These are phyloP conservation scores for Aaosphaeria arxii DNA, from an alignment of 2,329 filamentous ascomycete species.

Conservation along the genomic window DNA sequence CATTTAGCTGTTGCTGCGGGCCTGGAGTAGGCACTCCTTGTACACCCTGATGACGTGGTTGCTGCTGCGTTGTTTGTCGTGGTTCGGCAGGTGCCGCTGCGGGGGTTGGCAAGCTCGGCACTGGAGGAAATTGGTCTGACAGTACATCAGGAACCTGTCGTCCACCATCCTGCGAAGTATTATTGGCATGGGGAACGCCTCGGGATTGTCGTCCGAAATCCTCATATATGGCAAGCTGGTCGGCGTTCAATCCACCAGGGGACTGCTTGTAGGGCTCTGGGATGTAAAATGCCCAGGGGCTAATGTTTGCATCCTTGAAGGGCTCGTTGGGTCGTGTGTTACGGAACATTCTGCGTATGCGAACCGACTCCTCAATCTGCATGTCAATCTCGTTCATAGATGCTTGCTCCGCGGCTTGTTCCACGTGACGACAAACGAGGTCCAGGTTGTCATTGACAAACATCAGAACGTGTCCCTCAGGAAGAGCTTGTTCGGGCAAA, in stretches of 20 bases:
- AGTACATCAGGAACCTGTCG: constrained; percentile 62
- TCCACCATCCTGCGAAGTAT: constrained; percentile 55
- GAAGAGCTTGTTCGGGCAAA: constrained; percentile 67
- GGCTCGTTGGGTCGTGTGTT: constrained; percentile 74
- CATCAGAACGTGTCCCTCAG: constrained; percentile 95
- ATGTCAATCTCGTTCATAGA: constrained; percentile 94
- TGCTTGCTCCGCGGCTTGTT: constrained; percentile 91
- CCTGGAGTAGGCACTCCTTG: constrained; percentile 31
- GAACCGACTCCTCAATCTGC: constrained; percentile 78
- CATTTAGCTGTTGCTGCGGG: constrained; percentile 54
- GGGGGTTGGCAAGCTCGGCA: constrained; percentile 61
- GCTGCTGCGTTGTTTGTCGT: constrained; percentile 53
- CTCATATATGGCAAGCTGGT: constrained; percentile 95
- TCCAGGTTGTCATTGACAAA: constrained; percentile 98
- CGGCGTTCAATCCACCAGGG: constrained; percentile 77
- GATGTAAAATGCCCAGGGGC: constrained; percentile 89
- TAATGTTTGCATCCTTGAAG: constrained; percentile 78
- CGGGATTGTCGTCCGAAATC: constrained; percentile 89
- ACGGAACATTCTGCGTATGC: constrained; percentile 73
- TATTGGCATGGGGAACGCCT: constrained; percentile 56
- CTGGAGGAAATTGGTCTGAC: constrained; percentile 57
- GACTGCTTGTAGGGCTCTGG: constrained; percentile 89
- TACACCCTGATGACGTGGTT: constrained; percentile 36
- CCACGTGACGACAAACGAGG: constrained; percentile 86
- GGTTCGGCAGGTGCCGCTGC: constrained; percentile 61